Evolutionary conservation across 257 asterid genomes (phyloP), one percentile per base, ranked within the genome.

Genomic region (Verbascum thapsus): DNA sequence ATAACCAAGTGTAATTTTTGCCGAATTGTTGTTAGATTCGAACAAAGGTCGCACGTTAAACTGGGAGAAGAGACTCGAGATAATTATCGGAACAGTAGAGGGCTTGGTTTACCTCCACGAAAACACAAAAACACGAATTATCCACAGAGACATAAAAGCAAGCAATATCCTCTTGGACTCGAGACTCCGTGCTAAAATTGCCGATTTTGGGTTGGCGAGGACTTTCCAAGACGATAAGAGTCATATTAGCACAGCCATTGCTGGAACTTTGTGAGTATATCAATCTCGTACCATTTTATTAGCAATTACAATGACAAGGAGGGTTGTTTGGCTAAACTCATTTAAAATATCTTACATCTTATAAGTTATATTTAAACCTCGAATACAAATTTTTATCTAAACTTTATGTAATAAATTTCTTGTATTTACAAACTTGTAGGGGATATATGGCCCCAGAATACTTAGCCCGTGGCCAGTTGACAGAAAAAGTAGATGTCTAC

Each of bases 361-460:
- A n/a, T n/a, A 1, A 26, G n/a, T 26, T 26, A 26, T 5, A 26
- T 26, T 5, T 26, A 26, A 26, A 26, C 32, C 32, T 26, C 32
- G 5, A 26, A 26, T 26, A 26, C 32, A 26, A 26, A 26, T 26
- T 26, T 5, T 2, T 1, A 5, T 2, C 32, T 26, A 5, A 26
- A 26, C 32, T 26, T 58, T 32, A 4, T 37, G 0, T 3, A 7
- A 15, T 30, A 61, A 39, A n/a, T 22, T 40, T 17, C n/a, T 61
- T 49, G 54, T 39, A 58, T 54, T 35, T 54, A 30, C 60, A 26
- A 20, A 57, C 69, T 30, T 58, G 54, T 73, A 85, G 90, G 69
- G 94, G 94, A 45, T 83, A 85, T 69, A 85, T 85, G 94, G 94
- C 90, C 38, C 94, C 94, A 0, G 90, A n/a, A 58, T 85, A 85